phyloP scores from a whole-genome alignment of 148 eudicot genomes.

The Chenopodium formosanum region DNA sequence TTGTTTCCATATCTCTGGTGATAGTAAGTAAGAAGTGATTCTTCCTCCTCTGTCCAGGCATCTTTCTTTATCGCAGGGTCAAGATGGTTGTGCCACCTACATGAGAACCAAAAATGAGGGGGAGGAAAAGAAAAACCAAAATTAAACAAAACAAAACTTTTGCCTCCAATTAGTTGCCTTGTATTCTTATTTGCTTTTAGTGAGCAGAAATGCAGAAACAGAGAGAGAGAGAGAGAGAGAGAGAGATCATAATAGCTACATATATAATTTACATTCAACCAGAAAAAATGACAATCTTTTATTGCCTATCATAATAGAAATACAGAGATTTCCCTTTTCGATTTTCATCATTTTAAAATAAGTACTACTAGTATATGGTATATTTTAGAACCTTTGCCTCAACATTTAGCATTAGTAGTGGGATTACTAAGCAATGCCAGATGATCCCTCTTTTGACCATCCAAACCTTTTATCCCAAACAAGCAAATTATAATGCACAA shows the following conservation, averaged over 20 bases:
- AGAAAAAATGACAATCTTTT: too few relatives aligned
- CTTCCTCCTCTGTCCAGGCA: constrained; percentile 80
- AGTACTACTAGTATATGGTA: too few relatives aligned
- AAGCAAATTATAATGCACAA: not conserved
- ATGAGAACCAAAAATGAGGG: not conserved
- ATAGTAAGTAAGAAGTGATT: constrained; percentile 50
- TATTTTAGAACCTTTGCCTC: not conserved
- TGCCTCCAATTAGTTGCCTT: not conserved
- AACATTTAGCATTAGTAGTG: not conserved
- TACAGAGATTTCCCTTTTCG: not conserved
- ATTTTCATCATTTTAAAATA: too few relatives aligned
- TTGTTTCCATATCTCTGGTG: constrained; percentile 73
- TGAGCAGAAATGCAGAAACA: not conserved
- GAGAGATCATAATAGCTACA: not conserved
- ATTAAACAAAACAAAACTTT: not conserved
- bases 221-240: not conserved
- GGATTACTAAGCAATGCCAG: not conserved
- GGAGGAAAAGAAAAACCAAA: not conserved
- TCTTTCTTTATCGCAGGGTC: constrained; percentile 80
- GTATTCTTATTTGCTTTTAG: not conserved
- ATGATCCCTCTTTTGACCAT: not conserved
- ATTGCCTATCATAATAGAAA: not conserved
- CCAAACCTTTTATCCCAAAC: not conserved
- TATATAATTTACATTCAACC: not conserved
- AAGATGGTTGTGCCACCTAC: constrained; percentile 89